These are phyloP conservation scores for Zymoseptoria pseudotritici DNA, from an alignment of 2,329 filamentous ascomycete genomes.

Conservation along the genomic window DNA sequence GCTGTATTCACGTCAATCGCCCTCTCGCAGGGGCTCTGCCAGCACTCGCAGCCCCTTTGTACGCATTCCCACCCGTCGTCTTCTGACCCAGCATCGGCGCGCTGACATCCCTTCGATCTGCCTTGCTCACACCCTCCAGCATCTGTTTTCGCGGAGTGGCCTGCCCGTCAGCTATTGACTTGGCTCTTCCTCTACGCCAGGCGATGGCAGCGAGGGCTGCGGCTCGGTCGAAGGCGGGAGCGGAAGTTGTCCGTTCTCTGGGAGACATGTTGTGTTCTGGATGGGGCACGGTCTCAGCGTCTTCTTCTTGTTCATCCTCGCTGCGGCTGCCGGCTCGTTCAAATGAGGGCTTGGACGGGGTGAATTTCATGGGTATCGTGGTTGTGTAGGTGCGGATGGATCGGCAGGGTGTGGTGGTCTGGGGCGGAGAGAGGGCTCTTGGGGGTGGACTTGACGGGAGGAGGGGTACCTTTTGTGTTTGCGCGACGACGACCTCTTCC, in stretches of 20 bases:
- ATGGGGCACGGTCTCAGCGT: neutral
- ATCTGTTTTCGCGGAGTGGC: constrained; percentile 55
- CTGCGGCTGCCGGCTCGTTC: neutral
- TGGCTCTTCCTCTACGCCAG: constrained; percentile 62
- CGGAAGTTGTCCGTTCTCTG: constrained; percentile 10
- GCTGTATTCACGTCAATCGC: neutral
- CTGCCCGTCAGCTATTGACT: constrained; percentile 58
- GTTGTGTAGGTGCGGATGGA: constrained; percentile 41
- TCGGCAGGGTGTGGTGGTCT: constrained; percentile 20
- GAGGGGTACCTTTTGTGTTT: constrained; percentile 17
- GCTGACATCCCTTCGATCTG: constrained; percentile 40
- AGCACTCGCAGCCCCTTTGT: neutral
- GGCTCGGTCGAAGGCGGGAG: constrained; percentile 48
- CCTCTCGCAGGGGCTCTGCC: neutral
- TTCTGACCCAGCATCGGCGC: constrained; percentile 32
- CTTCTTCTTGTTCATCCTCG: constrained; percentile 9
- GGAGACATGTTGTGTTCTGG: constrained; percentile 1
- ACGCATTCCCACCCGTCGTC: constrained; percentile 3
- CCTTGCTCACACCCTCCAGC: constrained; percentile 41
- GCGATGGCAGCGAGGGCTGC: constrained; percentile 69
- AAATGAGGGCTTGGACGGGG: constrained; percentile 29
- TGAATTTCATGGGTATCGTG: constrained; percentile 42
- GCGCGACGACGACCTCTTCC: constrained; percentile 14
- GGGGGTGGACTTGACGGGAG: constrained; percentile 35
- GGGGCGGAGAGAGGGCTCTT: constrained; percentile 16